phyloP scores from a whole-genome alignment of 208 protist species.

The Trichomonas vaginalis region DNA sequence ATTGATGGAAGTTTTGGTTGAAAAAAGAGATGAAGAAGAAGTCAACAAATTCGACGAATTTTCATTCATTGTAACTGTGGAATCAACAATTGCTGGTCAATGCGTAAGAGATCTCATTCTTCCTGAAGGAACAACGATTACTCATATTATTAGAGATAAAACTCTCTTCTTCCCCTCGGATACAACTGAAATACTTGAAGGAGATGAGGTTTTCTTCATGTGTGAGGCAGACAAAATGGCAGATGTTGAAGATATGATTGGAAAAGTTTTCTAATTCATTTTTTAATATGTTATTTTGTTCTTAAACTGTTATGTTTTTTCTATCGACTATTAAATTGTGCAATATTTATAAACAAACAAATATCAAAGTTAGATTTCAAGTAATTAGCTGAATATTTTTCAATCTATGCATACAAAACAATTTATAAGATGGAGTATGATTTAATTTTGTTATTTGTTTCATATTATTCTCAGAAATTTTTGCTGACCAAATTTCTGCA shows the following conservation, averaged over 20 bases:
- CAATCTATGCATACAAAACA: too few relatives aligned
- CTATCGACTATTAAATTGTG: too few relatives aligned
- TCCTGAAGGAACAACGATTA: not conserved
- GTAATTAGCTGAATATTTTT: too few relatives aligned
- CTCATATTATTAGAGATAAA: not conserved
- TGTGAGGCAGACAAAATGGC: not conserved
- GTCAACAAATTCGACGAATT: not conserved
- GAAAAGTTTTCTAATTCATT: not conserved
- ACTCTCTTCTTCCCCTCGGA: not conserved
- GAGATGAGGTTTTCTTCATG: not conserved
- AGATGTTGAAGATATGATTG: not conserved
- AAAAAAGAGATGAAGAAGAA: not conserved
- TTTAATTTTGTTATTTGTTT: too few relatives aligned
- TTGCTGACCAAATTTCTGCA: too few relatives aligned
- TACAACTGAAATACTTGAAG: not conserved
- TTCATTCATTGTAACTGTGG: not conserved
- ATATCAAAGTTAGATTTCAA: too few relatives aligned
- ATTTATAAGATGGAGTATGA: too few relatives aligned
- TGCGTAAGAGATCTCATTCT: not conserved
- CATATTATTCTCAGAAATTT: too few relatives aligned
- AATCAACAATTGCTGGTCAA: not conserved
- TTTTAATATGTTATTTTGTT: not conserved
- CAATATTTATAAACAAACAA: too few relatives aligned
- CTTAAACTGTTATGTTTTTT: too few relatives aligned
- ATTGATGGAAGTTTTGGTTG: not conserved